Evolutionary conservation across 2,329 filamentous ascomycete genomes (phyloP).

Genomic region (Fusarium robinianum): DNA sequence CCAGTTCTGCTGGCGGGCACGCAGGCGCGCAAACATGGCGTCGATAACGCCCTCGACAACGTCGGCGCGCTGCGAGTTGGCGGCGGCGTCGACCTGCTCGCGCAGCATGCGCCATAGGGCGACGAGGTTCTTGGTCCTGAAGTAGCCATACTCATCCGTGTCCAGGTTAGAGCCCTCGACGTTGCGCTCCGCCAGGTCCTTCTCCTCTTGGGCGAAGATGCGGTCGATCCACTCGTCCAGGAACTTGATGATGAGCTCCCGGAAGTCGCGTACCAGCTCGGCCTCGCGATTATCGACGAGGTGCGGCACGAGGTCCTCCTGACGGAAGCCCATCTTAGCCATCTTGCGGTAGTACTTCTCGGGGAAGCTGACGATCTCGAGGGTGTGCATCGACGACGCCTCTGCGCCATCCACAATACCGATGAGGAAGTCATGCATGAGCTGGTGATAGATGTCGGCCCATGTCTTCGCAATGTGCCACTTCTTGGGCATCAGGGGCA

Average conservation of each 20-base stretch:
- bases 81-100: constrained; percentile 86
- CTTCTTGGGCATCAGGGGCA: constrained; percentile 87
- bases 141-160: constrained; percentile 84
- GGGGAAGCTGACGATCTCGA: constrained; percentile 92
- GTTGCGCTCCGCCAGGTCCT: constrained; percentile 77
- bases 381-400: constrained; percentile 81
- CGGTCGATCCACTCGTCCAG: constrained; percentile 98
- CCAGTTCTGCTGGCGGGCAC: constrained; percentile 81
- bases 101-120: constrained; percentile 98
- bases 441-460: constrained; percentile 83
- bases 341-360: constrained; percentile 97
- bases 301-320: constrained; percentile 79
- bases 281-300: constrained; percentile 88
- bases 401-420: constrained; percentile 81
- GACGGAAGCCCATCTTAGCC: constrained; percentile 80
- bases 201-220: constrained; percentile 81
- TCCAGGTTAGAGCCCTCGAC: constrained; percentile 78
- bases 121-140: constrained; percentile 87
- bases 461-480: constrained; percentile 96
- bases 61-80: constrained; percentile 82
- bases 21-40: constrained; percentile 89
- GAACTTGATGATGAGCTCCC: constrained; percentile 91
- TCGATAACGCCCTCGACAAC: constrained; percentile 95
- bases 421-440: constrained; percentile 94
- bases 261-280: constrained; percentile 91